phyloP scores from a whole-genome alignment of 1,139 yeast species.

The Yamadazyma dushanensis region DNA sequence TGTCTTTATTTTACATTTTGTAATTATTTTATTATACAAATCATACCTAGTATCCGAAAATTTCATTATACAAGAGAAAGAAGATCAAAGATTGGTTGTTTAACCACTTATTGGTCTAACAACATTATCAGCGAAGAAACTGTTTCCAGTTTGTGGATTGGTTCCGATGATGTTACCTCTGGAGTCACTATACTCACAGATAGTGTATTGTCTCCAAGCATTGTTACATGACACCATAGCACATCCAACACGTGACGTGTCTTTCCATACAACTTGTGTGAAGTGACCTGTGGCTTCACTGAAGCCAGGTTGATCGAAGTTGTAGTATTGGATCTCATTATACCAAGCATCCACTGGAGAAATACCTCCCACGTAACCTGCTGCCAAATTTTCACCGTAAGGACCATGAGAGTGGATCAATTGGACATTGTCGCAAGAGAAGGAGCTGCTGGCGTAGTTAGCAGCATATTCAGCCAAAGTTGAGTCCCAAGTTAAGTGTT shows the following conservation, averaged over 20 bases:
- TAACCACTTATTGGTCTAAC: conserved; percentile 26
- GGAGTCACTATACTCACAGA: conserved; percentile 61
- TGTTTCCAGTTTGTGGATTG: conserved; percentile 25
- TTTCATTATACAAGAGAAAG: conserved; percentile 7
- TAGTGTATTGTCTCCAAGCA: conserved; percentile 56
- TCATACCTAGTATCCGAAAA: conserved; percentile 1
- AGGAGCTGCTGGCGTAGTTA: conserved; percentile 40
- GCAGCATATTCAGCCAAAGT: conserved; percentile 49
- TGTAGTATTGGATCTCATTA: conserved; percentile 54
- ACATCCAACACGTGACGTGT: conserved; percentile 59
- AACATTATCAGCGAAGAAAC: conserved; percentile 55
- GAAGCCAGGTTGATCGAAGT: conserved; percentile 46
- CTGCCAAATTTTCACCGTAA: conserved; percentile 64
- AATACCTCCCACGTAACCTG: conserved; percentile 47
- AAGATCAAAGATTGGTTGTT: conserved; percentile 6
- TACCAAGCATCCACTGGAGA: conserved; percentile 68
- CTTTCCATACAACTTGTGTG: conserved; percentile 70
- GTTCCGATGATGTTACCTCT: conserved; percentile 59
- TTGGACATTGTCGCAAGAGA: conserved; percentile 55
- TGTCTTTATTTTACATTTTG: neutral
- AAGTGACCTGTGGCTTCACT: conserved; percentile 58
- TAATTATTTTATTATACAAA: neutral
- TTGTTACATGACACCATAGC: conserved; percentile 54
- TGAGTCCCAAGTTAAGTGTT: conserved; percentile 48
- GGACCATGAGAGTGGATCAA: conserved; percentile 51